Percentiles rank a stretch among this genome's conserved stretches.
Evolutionary conservation across 2,329 filamentous ascomycete genomes (phyloP).

Genomic region (Penicillium fuscoglaucum): DNA sequence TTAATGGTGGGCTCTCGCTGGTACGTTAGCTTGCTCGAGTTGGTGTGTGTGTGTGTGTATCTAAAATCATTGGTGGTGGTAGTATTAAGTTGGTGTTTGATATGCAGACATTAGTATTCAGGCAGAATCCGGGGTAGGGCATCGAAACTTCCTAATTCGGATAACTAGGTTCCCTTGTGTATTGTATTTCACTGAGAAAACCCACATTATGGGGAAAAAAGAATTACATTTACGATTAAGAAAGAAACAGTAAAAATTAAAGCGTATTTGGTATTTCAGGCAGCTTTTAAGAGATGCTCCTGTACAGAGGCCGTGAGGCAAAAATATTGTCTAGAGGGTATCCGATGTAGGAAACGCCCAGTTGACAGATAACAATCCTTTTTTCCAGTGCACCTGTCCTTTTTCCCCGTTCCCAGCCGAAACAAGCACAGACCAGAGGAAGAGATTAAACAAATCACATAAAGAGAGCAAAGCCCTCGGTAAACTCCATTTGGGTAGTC

Average conservation of each 20-base stretch:
- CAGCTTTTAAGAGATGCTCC: conserved; percentile 17
- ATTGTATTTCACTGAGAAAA: not conserved
- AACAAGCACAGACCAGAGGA: conserved; percentile 9
- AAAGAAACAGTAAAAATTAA: not conserved
- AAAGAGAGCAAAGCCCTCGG: conserved; percentile 7
- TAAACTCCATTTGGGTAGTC: conserved; percentile 23
- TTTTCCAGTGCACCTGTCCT: conserved; percentile 4
- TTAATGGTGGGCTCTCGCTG: not conserved
- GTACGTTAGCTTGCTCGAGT: not conserved
- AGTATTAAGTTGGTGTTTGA: not conserved
- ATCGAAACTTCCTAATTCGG: not conserved
- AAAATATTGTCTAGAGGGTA: conserved; percentile 10
- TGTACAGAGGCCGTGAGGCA: conserved; percentile 26
- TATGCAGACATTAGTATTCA: not conserved
- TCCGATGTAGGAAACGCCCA: conserved; percentile 2
- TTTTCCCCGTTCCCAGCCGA: not conserved
- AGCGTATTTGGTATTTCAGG: conserved; percentile 23
- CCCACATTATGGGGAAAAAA: not conserved
- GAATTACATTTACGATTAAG: not conserved
- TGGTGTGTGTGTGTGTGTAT: not conserved
- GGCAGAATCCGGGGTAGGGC: not conserved
- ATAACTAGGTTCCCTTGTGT: too few relatives aligned
- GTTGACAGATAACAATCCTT: conserved; percentile 10
- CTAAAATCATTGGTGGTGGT: not conserved
- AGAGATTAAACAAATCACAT: conserved; percentile 14